Percentiles rank a stretch among this genome's conserved stretches.
Conservation (phyloP, 2,329 filamentous ascomycete genomes). For the Colletotrichum liaoningense region DNA sequence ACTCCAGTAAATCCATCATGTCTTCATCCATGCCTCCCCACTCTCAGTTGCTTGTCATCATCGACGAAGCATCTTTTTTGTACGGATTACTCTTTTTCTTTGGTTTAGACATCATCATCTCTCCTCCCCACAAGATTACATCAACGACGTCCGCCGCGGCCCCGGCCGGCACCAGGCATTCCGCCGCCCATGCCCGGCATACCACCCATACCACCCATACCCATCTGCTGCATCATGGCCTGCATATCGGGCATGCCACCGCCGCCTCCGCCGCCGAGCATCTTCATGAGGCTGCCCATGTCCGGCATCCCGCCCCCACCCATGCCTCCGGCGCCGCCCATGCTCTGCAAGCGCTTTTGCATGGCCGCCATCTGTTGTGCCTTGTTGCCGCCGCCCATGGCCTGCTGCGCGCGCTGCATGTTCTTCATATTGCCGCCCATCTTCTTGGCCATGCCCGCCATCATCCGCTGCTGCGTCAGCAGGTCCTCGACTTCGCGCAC, state of each 20-base stretch:
- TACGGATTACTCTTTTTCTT: neutral
- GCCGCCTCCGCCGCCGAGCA: slow-evolving; percentile 82
- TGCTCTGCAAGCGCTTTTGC: slow-evolving; percentile 94
- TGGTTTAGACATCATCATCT: neutral
- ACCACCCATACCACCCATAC: slow-evolving; percentile 63
- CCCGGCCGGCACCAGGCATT: slow-evolving; percentile 11
- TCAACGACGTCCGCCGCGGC: slow-evolving; percentile 30
- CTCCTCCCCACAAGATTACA: neutral
- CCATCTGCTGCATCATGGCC: slow-evolving; percentile 81
- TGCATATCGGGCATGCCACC: slow-evolving; percentile 57
- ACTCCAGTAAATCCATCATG: slow-evolving; percentile 5
- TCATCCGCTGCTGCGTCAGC: slow-evolving; percentile 98
- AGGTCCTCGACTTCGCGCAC: slow-evolving; percentile 96
- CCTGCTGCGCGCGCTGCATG: slow-evolving; percentile 92
- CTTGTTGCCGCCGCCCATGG: slow-evolving; percentile 91
- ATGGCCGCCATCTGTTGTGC: slow-evolving; percentile 94
- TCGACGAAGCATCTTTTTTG: neutral
- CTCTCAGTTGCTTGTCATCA: neutral
- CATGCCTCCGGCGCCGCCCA: slow-evolving; percentile 78
- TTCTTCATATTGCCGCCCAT: slow-evolving; percentile 98
- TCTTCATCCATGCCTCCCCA: slow-evolving; percentile 8
- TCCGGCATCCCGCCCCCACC: slow-evolving; percentile 64
- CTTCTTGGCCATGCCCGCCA: slow-evolving; percentile 99
- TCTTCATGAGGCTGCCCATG: slow-evolving; percentile 84
- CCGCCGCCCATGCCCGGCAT: slow-evolving; percentile 53